Evolutionary conservation across 306 rosid genomes (phyloP), one percentile per base, ranked within the genome.

Genomic region (Rosa rugosa): DNA sequence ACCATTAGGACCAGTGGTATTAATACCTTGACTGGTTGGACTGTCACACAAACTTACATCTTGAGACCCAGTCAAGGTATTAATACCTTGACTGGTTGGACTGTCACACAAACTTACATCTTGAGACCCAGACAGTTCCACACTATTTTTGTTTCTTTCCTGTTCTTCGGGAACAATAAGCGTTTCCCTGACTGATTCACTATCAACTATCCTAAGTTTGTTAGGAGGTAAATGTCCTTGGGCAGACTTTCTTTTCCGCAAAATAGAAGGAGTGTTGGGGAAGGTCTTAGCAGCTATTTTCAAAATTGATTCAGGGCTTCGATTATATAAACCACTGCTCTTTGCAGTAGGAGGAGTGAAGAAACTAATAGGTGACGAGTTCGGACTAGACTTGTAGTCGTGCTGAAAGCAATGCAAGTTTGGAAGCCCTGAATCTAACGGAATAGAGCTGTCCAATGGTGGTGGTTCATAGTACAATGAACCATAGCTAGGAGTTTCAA

Each of bases 251-350:
- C 99, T 90, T 88, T 89, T 90, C 77, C 97, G 91, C 74, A 89
- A 79, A 84, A 95, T 95, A 77, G 99, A 93, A 82, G 99, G 99
- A 82, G 97, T 95, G 81, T 87, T 87, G 31, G 98, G 97, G 85
- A 88, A 95, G 73, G 90, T 93, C 86, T 85, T 65, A 78, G 98
- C 98, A 59, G 98, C 98, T 83, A 83, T 85, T 85, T 87, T 93
- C 89, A 93, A 87, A 76, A 93, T 88, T 45, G 97, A 91, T 84
- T 93, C 94, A n/a, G 99, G 99, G 80, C 97, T 87, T 69, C 77
- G 87, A 41, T 81, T 70, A 81, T 80, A 80, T 82, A 78, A 82
- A 73, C 85, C 84, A 62, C 83, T 77, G 70, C 80, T 81, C 87
- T 90, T 91, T 81, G 69, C 90, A 71, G 88, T 79, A 88, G 99